A percentile compares a stretch with the other conserved stretches of the same genome.
These are phyloP conservation scores for Dactylellina haptotyla DNA, from an alignment of 2,329 filamentous ascomycete species.

Conservation along the genomic window DNA sequence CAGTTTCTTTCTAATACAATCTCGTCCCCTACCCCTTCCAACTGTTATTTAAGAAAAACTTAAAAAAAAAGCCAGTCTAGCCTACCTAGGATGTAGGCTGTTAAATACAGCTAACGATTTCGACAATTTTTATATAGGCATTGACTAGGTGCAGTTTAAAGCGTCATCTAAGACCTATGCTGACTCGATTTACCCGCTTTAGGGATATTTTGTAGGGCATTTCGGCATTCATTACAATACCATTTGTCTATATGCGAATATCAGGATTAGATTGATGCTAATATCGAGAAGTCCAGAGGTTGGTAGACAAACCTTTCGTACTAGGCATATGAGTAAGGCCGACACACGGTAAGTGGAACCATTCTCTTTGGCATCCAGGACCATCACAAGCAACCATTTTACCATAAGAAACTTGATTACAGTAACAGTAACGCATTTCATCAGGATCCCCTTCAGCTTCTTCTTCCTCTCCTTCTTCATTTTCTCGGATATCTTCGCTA, in stretches of 20 bases:
- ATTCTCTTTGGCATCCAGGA: conserved; percentile 80
- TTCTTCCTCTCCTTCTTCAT: conserved; percentile 67
- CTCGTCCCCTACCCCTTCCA: too few relatives aligned
- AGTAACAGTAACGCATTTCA: conserved; percentile 81
- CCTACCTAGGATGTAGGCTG: too few relatives aligned
- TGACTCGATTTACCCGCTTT: conserved; percentile 30
- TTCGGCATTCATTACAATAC: conserved; percentile 77
- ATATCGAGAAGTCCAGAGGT: too few relatives aligned
- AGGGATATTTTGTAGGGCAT: conserved; percentile 1
- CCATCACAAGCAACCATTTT: conserved; percentile 93
- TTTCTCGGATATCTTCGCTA: conserved; percentile 64
- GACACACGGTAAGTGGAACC: conserved; percentile 86
- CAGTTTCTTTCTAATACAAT: too few relatives aligned
- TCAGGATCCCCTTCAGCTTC: conserved; percentile 78
- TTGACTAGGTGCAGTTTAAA: too few relatives aligned
- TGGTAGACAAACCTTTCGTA: conserved; percentile 72
- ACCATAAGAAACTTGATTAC: conserved; percentile 83
- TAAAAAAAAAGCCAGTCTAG: too few relatives aligned
- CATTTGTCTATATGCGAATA: conserved; percentile 73
- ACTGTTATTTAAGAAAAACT: too few relatives aligned
- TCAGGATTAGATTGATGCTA: conserved; percentile 17
- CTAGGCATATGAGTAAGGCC: conserved; percentile 81
- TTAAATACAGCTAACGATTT: too few relatives aligned
- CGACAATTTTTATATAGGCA: too few relatives aligned
- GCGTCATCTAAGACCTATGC: too few relatives aligned